phyloP scores from a whole-genome alignment of 345 rosid species.

The Reutealis trisperma region DNA sequence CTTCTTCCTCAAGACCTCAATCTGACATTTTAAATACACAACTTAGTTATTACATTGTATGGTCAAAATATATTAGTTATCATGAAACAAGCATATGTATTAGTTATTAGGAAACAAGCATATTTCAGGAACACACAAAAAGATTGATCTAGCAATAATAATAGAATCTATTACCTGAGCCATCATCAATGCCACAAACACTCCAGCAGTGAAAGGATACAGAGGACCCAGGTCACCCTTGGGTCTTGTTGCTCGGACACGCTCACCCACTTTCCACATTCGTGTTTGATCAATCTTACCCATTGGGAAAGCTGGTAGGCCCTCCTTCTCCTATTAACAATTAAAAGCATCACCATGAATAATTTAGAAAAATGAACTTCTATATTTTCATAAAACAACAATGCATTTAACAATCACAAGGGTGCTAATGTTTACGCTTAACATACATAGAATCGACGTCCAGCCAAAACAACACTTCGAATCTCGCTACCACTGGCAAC shows the following conservation, averaged over 20 bases:
- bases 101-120: too few species aligned
- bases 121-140: background rate
- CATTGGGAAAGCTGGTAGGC: constrained; percentile 96
- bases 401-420: background rate
- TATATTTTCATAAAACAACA: background rate
- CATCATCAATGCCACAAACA: constrained; percentile 91
- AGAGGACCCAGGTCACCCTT: constrained; percentile 82
- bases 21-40: constrained; percentile 43
- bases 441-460: constrained; percentile 83
- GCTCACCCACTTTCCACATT: constrained; percentile 96
- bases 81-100: background rate
- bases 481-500: constrained; percentile 84
- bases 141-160: background rate
- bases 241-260: constrained; percentile 62
- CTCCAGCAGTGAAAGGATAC: constrained; percentile 86
- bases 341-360: constrained; percentile 7
- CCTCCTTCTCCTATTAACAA: constrained; percentile 73
- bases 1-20: constrained; percentile 87
- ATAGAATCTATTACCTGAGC: constrained; percentile 59
- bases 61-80: background rate
- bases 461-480: constrained; percentile 85
- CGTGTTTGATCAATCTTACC: constrained; percentile 94
- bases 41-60: background rate
- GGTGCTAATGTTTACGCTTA: background rate
- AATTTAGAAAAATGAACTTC: background rate